These are phyloP conservation scores for Cornus florida DNA, from an alignment of 148 eudicot species.

Conservation along the genomic window DNA sequence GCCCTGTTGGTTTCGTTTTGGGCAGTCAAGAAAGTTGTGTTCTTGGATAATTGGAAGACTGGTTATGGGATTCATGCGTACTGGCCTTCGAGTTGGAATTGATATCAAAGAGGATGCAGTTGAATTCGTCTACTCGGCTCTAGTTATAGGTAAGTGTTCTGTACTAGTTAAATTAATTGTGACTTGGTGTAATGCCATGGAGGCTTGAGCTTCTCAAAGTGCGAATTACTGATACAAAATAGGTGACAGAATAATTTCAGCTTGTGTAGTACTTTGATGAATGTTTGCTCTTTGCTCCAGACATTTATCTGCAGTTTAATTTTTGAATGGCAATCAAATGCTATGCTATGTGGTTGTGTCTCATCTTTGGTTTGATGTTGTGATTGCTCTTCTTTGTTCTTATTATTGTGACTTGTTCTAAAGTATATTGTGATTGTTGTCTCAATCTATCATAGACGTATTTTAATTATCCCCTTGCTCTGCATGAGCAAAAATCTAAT, in stretches of 20 bases:
- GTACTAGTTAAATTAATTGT: neutral
- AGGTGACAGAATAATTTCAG: neutral
- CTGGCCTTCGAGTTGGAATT: conserved; percentile 87
- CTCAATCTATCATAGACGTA: neutral
- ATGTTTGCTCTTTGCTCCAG: neutral
- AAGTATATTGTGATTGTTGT: neutral
- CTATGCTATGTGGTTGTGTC: neutral
- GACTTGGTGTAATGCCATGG: neutral
- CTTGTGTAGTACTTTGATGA: conserved; percentile 2
- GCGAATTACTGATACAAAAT: neutral
- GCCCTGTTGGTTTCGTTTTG: conserved; percentile 71
- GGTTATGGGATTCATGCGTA: conserved; percentile 88
- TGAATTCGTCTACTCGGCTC: neutral
- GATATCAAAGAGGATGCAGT: conserved; percentile 14
- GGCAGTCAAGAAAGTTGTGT: conserved; percentile 83
- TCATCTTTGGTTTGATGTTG: neutral
- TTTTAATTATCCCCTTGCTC: neutral
- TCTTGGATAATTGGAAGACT: conserved; percentile 96
- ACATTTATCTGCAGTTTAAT: neutral
- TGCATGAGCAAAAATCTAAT: neutral
- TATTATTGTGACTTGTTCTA: neutral
- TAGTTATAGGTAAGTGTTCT: conserved; percentile 15
- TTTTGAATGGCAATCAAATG: conserved; percentile 4
- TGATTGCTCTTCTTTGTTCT: neutral
- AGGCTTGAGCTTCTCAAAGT: neutral